Evolutionary conservation across 2,329 filamentous ascomycete species (phyloP).

Genomic region (Thelonectria discophora): DNA sequence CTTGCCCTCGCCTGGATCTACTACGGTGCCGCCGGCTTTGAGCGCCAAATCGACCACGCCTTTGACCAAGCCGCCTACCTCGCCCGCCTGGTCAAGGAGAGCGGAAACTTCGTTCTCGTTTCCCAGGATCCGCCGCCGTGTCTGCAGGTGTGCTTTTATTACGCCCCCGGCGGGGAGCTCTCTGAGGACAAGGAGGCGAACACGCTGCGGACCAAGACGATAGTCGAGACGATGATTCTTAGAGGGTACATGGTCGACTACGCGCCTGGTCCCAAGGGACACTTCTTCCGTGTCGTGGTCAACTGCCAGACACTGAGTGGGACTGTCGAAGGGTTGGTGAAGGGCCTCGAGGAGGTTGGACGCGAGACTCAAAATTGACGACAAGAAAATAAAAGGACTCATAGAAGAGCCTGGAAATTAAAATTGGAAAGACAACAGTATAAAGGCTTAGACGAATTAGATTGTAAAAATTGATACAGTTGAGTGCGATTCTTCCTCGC

Average conservation of each 20-base stretch:
- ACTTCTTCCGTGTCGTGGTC: conserved; percentile 68
- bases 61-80: conserved; percentile 77
- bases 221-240: conserved; percentile 58
- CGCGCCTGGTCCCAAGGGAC: conserved; percentile 64
- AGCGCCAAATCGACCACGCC: conserved; percentile 72
- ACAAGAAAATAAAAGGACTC: neutral
- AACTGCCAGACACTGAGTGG: conserved; percentile 63
- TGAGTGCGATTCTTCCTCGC: neutral
- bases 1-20: conserved; percentile 90
- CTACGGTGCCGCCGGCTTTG: conserved; percentile 81
- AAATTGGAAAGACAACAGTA: neutral
- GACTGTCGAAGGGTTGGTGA: conserved; percentile 63
- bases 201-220: conserved; percentile 58
- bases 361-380: conserved; percentile 20
- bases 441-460: neutral
- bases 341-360: conserved; percentile 61
- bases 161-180: conserved; percentile 65
- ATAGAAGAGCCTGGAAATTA: neutral
- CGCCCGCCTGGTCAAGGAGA: conserved; percentile 63
- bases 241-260: conserved; percentile 70
- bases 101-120: conserved; percentile 73
- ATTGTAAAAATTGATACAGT: neutral
- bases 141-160: conserved; percentile 95
- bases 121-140: conserved; percentile 83
- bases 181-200: conserved; percentile 54